Evolutionary conservation across 2,329 filamentous ascomycete genomes (phyloP), one percentile per base, ranked within the genome.

Genomic region (Cladosporium colombiae): DNA sequence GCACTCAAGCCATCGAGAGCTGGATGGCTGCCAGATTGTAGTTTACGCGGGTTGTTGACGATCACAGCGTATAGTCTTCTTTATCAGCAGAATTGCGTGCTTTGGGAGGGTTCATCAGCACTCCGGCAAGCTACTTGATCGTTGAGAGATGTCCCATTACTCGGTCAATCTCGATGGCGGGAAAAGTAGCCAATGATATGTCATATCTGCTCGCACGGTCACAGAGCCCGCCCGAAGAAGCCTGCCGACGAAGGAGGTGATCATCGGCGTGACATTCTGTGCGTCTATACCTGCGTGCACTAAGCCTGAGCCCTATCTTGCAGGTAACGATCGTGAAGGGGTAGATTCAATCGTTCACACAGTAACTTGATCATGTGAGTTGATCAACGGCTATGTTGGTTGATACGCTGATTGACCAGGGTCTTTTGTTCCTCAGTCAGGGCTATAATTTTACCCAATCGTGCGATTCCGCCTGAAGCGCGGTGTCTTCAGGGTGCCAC

Each of bases 11-110:
- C n/a, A 70, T 82, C 2, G 72, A 79, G 63, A 71, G 71, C 5
- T 82, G 78, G 78, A 70, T 79, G 10, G 73, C 70, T 59, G 71
- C 76, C 44, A 78, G 77, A 68, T 65, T 79, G 40, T 79, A 59
- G 56, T 46, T 18, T 40, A 40, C 14, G 14, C 16, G 35, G 46
- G 11, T 5, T 40, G 35, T 13, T 40, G 35, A 3, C 35, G 35
- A 40, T 16, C 16, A 18, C 8, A n/a, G 40, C n/a, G 40, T 21
- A 10, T 8, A 14, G 33, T 46, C 40, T 21, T 46, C 14, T n/a
- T 44, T 11, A 46, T 2, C 2, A 13, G 40, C n/a, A 46, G 40
- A 8, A 6, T 46, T 46, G 40, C n/a, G 40, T 46, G 40, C n/a
- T 46, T 18, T 21, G 14, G 10, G 40, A 46, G 40, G 40, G 5